A percentile compares a stretch with the other conserved stretches of the same genome.
Evolutionary conservation across 192 early-diverging fungal species (phyloP).

Genomic region (Spinellus fusiger): DNA sequence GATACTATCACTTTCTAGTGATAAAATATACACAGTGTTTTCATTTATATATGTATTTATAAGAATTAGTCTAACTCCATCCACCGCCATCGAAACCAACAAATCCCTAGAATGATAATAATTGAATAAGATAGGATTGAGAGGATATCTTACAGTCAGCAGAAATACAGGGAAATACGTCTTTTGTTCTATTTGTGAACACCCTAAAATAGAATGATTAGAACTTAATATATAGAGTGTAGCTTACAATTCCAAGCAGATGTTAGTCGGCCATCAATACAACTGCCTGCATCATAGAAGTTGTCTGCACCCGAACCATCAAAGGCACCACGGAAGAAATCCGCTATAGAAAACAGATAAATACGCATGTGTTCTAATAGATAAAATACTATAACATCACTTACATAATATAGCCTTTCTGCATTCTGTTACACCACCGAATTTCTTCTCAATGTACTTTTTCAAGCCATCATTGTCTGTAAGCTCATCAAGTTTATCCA

Average conservation of each 20-base stretch:
- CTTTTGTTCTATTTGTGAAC: constrained; percentile 90
- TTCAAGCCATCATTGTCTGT: constrained; percentile 50
- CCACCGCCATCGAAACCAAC: constrained; percentile 71
- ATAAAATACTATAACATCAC: not conserved
- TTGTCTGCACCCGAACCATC: constrained; percentile 94
- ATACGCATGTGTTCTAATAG: not conserved
- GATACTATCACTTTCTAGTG: too few relatives aligned
- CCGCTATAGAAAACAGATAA: constrained; percentile 41
- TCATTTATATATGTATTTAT: constrained; percentile 2
- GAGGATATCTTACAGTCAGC: constrained; percentile 50
- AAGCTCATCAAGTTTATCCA: constrained; percentile 67
- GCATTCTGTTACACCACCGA: constrained; percentile 56
- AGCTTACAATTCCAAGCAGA: constrained; percentile 79
- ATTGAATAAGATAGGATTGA: not conserved
- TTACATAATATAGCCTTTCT: constrained; percentile 58
- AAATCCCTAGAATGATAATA: constrained; percentile 41
- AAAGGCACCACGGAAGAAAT: constrained; percentile 96
- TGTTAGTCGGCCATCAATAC: constrained; percentile 94
- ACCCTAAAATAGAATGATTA: constrained; percentile 36
- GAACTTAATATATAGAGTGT: not conserved
- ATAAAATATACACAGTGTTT: too few relatives aligned
- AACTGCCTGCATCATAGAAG: constrained; percentile 86
- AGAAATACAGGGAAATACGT: constrained; percentile 87
- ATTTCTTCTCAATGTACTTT: constrained; percentile 63
- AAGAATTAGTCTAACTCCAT: constrained; percentile 27